Evolutionary conservation across 495 filamentous ascomycete species (phyloP).

Genomic region (Aspergillus saccharolyticus): DNA sequence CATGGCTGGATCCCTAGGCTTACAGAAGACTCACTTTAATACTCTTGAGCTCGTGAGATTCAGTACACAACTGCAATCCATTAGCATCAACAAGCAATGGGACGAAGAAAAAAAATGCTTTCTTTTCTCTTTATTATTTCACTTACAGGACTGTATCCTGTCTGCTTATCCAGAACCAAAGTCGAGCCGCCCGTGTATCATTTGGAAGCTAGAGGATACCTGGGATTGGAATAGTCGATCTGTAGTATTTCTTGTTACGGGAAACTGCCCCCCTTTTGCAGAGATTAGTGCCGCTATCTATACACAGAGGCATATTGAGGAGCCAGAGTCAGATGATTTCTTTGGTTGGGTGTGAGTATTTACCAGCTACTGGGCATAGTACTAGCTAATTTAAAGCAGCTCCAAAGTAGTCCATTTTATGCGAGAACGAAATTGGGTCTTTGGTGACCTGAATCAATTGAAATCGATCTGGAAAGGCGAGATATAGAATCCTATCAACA

Average conservation of each 20-base stretch:
- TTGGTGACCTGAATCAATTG: slow-evolving; percentile 1
- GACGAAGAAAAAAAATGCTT: background rate
- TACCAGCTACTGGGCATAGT: background rate
- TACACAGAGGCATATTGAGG: background rate
- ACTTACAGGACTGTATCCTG: background rate
- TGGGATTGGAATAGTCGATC: background rate
- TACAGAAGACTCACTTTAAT: background rate
- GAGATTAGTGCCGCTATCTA: background rate
- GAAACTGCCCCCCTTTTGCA: background rate
- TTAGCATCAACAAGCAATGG: background rate
- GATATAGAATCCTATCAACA: background rate
- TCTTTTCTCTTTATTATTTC: background rate
- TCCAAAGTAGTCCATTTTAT: background rate
- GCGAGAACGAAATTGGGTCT: background rate
- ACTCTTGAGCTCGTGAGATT: background rate
- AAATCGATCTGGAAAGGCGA: background rate
- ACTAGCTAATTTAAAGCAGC: background rate
- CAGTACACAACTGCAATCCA: background rate
- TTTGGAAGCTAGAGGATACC: background rate
- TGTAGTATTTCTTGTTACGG: background rate
- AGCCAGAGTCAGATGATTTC: slow-evolving; percentile 2
- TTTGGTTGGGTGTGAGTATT: background rate
- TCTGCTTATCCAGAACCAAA: background rate
- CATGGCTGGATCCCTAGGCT: background rate
- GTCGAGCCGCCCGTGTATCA: background rate